Percentiles rank a stretch among this genome's conserved stretches.
Conservation (phyloP, 345 rosid species). For the Brassica juncea region DNA sequence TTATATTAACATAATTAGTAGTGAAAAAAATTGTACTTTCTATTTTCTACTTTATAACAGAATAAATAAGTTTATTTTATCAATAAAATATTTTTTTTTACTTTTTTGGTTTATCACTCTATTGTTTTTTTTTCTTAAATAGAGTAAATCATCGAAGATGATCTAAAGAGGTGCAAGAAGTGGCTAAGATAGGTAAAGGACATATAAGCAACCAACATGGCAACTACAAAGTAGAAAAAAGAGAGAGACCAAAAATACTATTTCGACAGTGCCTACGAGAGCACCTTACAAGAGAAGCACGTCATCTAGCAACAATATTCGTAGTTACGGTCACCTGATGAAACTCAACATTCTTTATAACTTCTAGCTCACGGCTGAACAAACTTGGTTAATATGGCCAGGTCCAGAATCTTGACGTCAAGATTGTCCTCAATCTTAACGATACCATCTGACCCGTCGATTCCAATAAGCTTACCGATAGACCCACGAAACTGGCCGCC, state of each 20-base stretch:
- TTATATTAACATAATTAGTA: too few relatives aligned
- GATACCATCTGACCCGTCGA: conserved; percentile 86
- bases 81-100: too few relatives aligned
- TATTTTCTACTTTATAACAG: too few relatives aligned
- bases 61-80: too few relatives aligned
- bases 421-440: conserved; percentile 83
- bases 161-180: too few relatives aligned
- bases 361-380: conserved; percentile 31
- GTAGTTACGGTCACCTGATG: not conserved
- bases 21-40: too few relatives aligned
- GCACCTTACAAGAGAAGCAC: not conserved
- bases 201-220: not conserved
- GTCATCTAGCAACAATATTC: not conserved
- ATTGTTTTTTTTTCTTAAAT: too few relatives aligned
- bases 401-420: conserved; percentile 85
- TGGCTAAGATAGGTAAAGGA: not conserved
- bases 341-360: not conserved
- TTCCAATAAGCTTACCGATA: conserved; percentile 86
- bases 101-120: too few relatives aligned
- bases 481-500: conserved; percentile 80
- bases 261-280: not conserved
- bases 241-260: not conserved
- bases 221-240: not conserved
- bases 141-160: too few relatives aligned
- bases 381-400: conserved; percentile 73